Percentiles rank a stretch among this genome's conserved stretches.
phyloP scores from a whole-genome alignment of 2,329 filamentous ascomycete species.

The Epichloe typhina region DNA sequence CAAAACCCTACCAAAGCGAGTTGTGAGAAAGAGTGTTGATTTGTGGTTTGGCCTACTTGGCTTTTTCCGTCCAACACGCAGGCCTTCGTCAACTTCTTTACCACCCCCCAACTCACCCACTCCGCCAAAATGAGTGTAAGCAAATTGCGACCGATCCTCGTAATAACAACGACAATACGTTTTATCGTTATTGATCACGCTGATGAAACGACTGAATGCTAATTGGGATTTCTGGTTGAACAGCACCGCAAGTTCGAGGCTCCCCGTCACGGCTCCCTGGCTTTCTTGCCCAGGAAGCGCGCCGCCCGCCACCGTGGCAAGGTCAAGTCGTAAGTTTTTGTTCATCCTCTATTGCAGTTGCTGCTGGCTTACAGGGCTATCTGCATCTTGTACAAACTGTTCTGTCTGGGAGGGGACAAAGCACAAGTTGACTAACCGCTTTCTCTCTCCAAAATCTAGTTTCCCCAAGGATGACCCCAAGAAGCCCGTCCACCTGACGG shows the following conservation, averaged over 20 bases:
- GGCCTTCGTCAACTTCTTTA: constrained; percentile 22
- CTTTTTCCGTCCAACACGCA: constrained; percentile 14
- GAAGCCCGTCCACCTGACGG: constrained; percentile 98
- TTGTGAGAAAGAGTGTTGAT: background rate
- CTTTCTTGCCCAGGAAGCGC: constrained; percentile 81
- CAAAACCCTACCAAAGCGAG: constrained; percentile 2
- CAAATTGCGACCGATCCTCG: constrained; percentile 4
- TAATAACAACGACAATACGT: background rate
- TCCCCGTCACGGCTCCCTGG: constrained; percentile 91
- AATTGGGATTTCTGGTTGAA: constrained; percentile 9
- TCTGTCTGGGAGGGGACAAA: background rate
- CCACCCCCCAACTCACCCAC: constrained; percentile 25
- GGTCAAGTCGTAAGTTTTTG: constrained; percentile 78
- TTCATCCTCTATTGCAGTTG: background rate
- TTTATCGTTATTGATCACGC: background rate
- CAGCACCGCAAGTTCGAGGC: constrained; percentile 57
- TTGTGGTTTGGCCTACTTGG: constrained; percentile 8
- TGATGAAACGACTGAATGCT: background rate
- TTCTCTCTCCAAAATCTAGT: constrained; percentile 31
- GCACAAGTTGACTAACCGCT: background rate
- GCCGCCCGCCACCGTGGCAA: constrained; percentile 89
- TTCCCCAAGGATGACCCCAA: constrained; percentile 99
- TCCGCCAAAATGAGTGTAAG: constrained; percentile 29
- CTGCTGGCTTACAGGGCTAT: background rate
- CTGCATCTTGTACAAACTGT: background rate